Conservation (phyloP, 2,329 filamentous ascomycete species). For the Coleophoma eucalyptorum region DNA sequence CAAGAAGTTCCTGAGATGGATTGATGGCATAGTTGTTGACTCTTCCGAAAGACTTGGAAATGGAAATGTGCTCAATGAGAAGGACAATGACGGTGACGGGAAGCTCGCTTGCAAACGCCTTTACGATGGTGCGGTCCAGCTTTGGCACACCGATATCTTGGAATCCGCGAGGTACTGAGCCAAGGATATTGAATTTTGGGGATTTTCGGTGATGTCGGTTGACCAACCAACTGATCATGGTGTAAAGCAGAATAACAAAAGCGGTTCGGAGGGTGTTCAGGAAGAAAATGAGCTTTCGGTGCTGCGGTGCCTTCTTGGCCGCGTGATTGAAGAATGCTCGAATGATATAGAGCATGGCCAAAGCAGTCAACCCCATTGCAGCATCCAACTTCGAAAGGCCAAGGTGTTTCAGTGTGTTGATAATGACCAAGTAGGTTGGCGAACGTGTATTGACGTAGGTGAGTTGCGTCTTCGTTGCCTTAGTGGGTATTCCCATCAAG, state of each 20-base stretch:
- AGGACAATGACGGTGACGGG: constrained; percentile 91
- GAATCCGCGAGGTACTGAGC: constrained; percentile 79
- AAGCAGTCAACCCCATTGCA: constrained; percentile 80
- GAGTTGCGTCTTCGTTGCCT: constrained; percentile 36
- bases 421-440: constrained; percentile 76
- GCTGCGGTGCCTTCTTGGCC: constrained; percentile 65
- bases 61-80: constrained; percentile 94
- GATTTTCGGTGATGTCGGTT: constrained; percentile 65
- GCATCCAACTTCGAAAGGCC: constrained; percentile 69
- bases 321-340: constrained; percentile 60
- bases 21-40: constrained; percentile 96
- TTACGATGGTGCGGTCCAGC: constrained; percentile 63
- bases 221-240: constrained; percentile 80
- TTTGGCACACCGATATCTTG: constrained; percentile 70
- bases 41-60: constrained; percentile 93
- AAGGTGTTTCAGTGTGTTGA: constrained; percentile 75
- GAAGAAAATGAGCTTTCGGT: constrained; percentile 81
- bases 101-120: constrained; percentile 65
- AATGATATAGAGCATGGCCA: constrained; percentile 73
- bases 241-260: constrained; percentile 90
- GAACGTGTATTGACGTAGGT: constrained; percentile 57
- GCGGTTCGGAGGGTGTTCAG: constrained; percentile 84
- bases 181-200: constrained; percentile 71
- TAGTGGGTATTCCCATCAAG: constrained; percentile 71
- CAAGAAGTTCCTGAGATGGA: constrained; percentile 92